Evolutionary conservation across 75 land plant genomes (phyloP).

Genomic region (Pinus tabuliformis): DNA sequence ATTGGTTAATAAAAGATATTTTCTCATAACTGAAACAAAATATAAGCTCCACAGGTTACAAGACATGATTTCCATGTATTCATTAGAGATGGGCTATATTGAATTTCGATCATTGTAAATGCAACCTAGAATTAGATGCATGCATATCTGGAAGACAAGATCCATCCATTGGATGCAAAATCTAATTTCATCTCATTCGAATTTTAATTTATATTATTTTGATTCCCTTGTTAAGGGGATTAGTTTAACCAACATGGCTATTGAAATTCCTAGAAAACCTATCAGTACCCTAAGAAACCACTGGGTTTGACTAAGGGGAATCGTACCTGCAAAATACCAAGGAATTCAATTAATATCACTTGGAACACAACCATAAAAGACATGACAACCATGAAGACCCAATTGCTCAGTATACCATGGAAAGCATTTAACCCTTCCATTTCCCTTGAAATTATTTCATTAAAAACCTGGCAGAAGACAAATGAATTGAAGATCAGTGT

Average conservation of each 20-base stretch:
- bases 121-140: no score
- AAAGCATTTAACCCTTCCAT: conserved; percentile 92
- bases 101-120: no score
- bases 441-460: conserved; percentile 89
- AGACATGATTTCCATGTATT: no score
- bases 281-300: conserved; percentile 59
- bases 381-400: conserved; percentile 68
- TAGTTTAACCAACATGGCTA: conserved; percentile 61
- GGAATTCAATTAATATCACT: conserved; percentile 74
- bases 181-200: no score
- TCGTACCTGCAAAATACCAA: conserved; percentile 88
- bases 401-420: conserved; percentile 66
- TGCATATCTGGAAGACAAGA: no score
- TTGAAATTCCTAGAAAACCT: conserved; percentile 71
- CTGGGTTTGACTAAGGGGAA: conserved; percentile 61
- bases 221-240: conserved; percentile 47
- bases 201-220: no score
- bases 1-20: no score
- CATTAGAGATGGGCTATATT: no score
- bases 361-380: conserved; percentile 73
- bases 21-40: no score
- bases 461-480: conserved; percentile 63
- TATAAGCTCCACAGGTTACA: no score
- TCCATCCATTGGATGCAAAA: no score
- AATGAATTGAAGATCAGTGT: not conserved